Conservation (phyloP, 208 protist genomes). For the Leishmania turanica region DNA sequence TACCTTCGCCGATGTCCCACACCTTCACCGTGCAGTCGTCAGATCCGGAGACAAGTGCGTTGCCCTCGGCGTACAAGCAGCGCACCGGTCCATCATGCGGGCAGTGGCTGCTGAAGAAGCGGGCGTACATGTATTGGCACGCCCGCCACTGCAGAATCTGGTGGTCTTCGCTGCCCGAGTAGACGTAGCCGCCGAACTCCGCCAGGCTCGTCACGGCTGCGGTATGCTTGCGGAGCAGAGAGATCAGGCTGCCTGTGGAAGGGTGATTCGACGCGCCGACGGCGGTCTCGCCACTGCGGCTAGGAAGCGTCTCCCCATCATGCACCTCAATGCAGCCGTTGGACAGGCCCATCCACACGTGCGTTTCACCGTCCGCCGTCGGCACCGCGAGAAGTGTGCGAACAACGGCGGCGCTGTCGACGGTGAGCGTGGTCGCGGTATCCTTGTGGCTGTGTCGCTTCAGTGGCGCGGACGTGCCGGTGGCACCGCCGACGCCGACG, state of each 20-base stretch:
- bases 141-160: constrained; percentile 78
- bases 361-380: constrained; percentile 27
- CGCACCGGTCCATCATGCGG: constrained; percentile 55
- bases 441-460: background rate
- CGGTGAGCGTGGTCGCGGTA: background rate
- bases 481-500: background rate
- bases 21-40: constrained; percentile 85
- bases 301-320: constrained; percentile 37
- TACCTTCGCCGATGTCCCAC: constrained; percentile 78
- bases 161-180: constrained; percentile 70
- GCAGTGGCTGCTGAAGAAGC: constrained; percentile 36
- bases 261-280: background rate
- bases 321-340: constrained; percentile 80
- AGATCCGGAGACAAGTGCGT: constrained; percentile 72
- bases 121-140: constrained; percentile 36
- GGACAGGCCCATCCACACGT: constrained; percentile 83
- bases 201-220: constrained; percentile 71
- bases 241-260: constrained; percentile 23
- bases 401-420: constrained; percentile 10
- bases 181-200: constrained; percentile 82
- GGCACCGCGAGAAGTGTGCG: constrained; percentile 39
- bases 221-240: constrained; percentile 46
- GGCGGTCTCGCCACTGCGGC: constrained; percentile 4
- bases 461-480: background rate
- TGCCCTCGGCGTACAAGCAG: constrained; percentile 85